Base-by-base conservation (phyloP, 192 early-diverging fungal species). In the Linderina pennispora region DNA sequence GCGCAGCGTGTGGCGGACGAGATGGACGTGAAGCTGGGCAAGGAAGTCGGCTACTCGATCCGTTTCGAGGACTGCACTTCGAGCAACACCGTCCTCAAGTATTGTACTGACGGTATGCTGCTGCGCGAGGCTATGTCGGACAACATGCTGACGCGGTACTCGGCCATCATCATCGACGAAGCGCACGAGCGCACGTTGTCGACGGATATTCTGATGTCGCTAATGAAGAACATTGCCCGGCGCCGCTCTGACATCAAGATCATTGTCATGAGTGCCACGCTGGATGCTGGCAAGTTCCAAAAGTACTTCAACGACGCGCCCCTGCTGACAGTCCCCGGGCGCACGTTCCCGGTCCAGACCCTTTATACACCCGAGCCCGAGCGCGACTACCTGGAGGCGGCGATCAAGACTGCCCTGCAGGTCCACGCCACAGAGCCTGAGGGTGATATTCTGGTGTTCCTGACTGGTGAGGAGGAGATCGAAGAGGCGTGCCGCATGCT, bases 61-160 rank as follows among this genome's bases (percentile, higher is more conserved):
- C 89, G 97, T 77, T 99, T 99, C 52, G 95, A 99, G 65, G 92
- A 97, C 64, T 83, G 84, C 60, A 97, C 95, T 2, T 85, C 84
- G 7, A 53, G 72, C 8, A 80, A 72, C 14, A 99, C 95, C 1
- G 63, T 88, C 17, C 77, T 99, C 20, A 97, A 97, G 75, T 97
- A 96, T 71, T 91, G 95, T 78, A 99, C 97, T 1, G 95, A 98
- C 68, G 97, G 97, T 89, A 97, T 99, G 95, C 78, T 99, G 22
- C 62, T 99, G 25, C 84, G 95, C 39, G 94, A 98, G 66, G 94
- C 95, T 23, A 97, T 97, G 94, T 83, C 80, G 15, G 94, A 98
- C 60, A 94, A 92, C 23, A 40, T 82, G 39, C 62, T 99, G 32
- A 66, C 74, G 18, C 63, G 91, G 36, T 98, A 98, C 59, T 97